A percentile compares a stretch with the other conserved stretches of the same genome.
phyloP scores from a whole-genome alignment of 139 green algal genomes.

The Trebouxia sp. region DNA sequence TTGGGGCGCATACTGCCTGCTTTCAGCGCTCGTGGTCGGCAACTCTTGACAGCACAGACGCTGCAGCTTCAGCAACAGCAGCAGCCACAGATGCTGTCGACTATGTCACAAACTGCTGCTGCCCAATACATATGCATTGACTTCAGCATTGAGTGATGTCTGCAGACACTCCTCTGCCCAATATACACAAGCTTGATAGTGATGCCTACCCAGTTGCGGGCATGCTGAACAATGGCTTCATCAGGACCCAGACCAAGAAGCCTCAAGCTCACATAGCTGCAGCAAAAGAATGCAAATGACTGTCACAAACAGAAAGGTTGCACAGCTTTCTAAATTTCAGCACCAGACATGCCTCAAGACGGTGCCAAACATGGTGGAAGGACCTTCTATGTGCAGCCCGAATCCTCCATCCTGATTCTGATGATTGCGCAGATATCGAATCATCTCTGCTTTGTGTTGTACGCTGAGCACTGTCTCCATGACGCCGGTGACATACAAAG shows the following conservation, averaged over 20 bases:
- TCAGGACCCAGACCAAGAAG: slow-evolving; percentile 71
- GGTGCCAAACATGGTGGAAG: slow-evolving; percentile 98
- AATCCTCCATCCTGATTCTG: slow-evolving; percentile 96
- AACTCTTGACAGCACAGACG: no score
- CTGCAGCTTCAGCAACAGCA: no score
- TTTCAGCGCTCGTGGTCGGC: no score
- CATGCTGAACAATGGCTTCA: slow-evolving; percentile 41
- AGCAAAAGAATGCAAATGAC: background rate
- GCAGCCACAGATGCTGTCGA: no score
- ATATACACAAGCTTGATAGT: background rate
- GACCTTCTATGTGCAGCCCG: slow-evolving; percentile 97
- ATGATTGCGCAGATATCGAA: slow-evolving; percentile 94
- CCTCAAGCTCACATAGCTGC: slow-evolving; percentile 77
- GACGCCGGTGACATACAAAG: slow-evolving; percentile 72
- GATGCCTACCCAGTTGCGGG: slow-evolving; percentile 70
- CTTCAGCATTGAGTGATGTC: no score
- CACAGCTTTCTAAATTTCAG: no score
- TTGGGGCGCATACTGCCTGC: no score
- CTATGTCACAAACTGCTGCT: no score
- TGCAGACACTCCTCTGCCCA: no score
- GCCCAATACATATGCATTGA: no score
- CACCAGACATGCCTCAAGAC: slow-evolving; percentile 63
- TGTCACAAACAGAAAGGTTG: slow-evolving; percentile 34
- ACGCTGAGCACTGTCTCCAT: slow-evolving; percentile 79
- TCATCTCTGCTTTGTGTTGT: slow-evolving; percentile 72